Evolutionary conservation across 2,329 filamentous ascomycete species (phyloP).

Genomic region (Cladorrhinum sp.): DNA sequence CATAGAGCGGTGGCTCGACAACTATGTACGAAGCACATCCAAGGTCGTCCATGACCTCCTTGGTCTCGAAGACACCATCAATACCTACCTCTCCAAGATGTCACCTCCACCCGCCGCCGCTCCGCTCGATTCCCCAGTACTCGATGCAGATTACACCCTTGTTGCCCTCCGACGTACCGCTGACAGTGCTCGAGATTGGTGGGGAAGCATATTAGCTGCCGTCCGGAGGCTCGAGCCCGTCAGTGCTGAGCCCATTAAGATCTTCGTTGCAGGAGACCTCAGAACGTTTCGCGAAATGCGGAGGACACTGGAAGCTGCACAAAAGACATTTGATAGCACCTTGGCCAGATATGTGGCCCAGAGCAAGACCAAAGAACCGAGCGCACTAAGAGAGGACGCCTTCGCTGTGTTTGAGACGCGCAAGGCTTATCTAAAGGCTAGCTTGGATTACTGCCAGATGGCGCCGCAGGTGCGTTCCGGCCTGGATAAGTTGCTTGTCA

Average conservation of each 20-base stretch:
- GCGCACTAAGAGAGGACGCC: conserved; percentile 86
- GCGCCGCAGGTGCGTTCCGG: conserved; percentile 81
- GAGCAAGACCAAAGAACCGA: conserved; percentile 91
- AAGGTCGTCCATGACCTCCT: conserved; percentile 61
- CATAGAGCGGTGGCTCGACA: conserved; percentile 86
- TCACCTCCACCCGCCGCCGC: conserved; percentile 67
- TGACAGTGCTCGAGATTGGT: conserved; percentile 85
- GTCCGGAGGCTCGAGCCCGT: conserved; percentile 74
- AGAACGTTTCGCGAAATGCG: conserved; percentile 82
- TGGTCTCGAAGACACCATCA: conserved; percentile 75
- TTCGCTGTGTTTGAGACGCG: conserved; percentile 92
- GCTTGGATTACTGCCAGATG: conserved; percentile 88
- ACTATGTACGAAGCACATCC: conserved; percentile 51
- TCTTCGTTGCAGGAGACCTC: conserved; percentile 76
- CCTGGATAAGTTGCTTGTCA: conserved; percentile 82
- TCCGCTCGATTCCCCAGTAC: conserved; percentile 65
- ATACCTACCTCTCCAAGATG: conserved; percentile 70
- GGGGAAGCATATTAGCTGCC: conserved; percentile 69
- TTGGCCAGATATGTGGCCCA: conserved; percentile 80
- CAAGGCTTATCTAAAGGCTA: conserved; percentile 85
- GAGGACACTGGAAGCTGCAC: conserved; percentile 70
- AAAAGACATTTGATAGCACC: conserved; percentile 79
- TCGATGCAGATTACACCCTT: conserved; percentile 94
- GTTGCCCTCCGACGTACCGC: conserved; percentile 80
- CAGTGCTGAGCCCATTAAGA: conserved; percentile 76